Percentiles rank a stretch among this genome's conserved stretches.
phyloP scores from a whole-genome alignment of 768 basidiomycete species.

The Ramaria sp. region DNA sequence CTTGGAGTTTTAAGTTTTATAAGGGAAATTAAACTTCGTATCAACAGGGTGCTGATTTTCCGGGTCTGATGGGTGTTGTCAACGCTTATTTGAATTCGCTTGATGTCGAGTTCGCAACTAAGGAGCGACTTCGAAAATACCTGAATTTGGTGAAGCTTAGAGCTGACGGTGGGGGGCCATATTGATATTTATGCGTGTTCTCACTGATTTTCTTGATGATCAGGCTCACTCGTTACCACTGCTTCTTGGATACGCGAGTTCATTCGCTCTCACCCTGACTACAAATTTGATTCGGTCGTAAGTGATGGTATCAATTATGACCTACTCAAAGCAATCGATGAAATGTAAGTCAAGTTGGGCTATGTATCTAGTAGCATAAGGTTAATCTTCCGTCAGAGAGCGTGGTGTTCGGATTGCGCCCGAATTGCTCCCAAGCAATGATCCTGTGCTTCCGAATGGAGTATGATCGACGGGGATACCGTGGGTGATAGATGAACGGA shows the following conservation, averaged over 20 bases:
- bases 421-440: conserved; percentile 51
- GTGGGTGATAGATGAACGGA: not conserved
- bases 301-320: conserved; percentile 91
- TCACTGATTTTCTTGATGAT: not conserved
- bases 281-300: conserved; percentile 89
- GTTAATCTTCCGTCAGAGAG: conserved; percentile 34
- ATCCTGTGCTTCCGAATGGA: conserved; percentile 29
- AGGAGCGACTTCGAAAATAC: conserved; percentile 59
- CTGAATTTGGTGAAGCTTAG: conserved; percentile 68
- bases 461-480: not conserved
- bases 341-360: conserved; percentile 53
- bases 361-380: not conserved
- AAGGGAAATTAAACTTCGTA: conserved; percentile 8
- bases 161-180: conserved; percentile 61
- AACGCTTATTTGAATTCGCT: conserved; percentile 79
- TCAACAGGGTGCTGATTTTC: conserved; percentile 49
- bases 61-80: conserved; percentile 73
- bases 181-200: not conserved
- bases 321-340: conserved; percentile 77
- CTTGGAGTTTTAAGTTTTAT: not conserved
- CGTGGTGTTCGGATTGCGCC: conserved; percentile 51
- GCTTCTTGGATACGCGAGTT: conserved; percentile 93
- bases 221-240: conserved; percentile 73
- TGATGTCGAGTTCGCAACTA: conserved; percentile 55
- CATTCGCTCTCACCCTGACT: conserved; percentile 82